Base-by-base conservation (phyloP, 129 eudicot species). In the Flaveria sonorensis region DNA sequence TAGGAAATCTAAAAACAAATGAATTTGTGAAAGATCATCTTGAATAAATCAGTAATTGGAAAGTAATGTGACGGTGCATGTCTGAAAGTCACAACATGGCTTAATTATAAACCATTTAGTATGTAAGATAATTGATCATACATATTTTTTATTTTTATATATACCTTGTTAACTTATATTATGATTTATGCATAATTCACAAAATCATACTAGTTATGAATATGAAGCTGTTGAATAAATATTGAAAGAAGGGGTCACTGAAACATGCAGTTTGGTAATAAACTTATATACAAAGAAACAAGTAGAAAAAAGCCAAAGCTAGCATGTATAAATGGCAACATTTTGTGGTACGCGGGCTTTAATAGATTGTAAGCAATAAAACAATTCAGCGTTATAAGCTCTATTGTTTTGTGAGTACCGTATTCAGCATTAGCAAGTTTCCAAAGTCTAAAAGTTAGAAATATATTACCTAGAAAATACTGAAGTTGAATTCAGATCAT, bases 391-490 rank as follows among this genome's bases (percentile, higher is more conserved):
- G 42, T 24, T 56, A 56, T 67, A 77, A 32, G 60, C 32, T 78
- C 66, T 52, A 18, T 36, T 55, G 65, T 19, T 78, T 69, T 45
- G 70, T 69, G 48, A 69, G 62, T 57, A 57, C 28, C 16, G 59
- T 10, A 68, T 43, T 60, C 48, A 43, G 69, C 60, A 16, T 57
- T 59, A 28, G 40, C 64, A 60, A 30, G 53, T 60, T n/a, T 30
- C 5, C 32, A 10, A 9, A 30, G 51, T 55, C 20, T 39, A 19
- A 56, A 32, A 16, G 61, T 63, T 43, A 43, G 63, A 66, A 46
- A 81, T 40, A 57, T 23, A 68, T 78, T 77, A 84, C 91, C 89
- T 70, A 53, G 87, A 75, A 28, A 69, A 68, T 32, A 52, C 73
- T 60, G 74, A 74, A 74, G 75, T 46, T 63, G 87, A 51, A 82